Evolutionary conservation across 345 rosid genomes (phyloP), one percentile per base, ranked within the genome.

Genomic region (Mangifera indica): DNA sequence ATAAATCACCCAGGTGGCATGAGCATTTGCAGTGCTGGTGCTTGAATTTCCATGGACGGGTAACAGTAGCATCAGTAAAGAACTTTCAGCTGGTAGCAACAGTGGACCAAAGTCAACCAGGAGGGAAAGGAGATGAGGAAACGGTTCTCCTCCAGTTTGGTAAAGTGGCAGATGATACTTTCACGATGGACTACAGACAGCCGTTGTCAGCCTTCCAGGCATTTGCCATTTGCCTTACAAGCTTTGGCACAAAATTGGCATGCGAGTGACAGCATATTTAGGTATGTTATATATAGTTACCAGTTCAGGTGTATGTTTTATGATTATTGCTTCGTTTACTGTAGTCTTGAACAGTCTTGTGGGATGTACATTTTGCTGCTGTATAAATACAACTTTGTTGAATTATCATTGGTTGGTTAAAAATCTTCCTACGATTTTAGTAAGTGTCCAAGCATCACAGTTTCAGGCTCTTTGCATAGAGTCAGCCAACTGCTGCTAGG

Each of bases 11-110:
- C 1, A 89, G 97, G 81, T 94, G 98, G 98, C 97, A 91, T 29
- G 97, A 91, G 37, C 95, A 91, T 79, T 76, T 94, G 66, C 98
- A 94, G 74, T 94, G 98, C 84, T 94, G 97, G 97, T 91, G 97
- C 82, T 80, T 94, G 74, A 94, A 94, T 80, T 91, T 94, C 82
- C 97, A 93, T 55, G 98, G 97, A 45, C 83, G 98, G 42, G 98
- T 93, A 55, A 93, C 98, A 0, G 90, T 90, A 59, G 98, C 98
- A 54, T 93, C 98, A 0, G 96, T 93, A 54, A 93, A 93, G 82
- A 93, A 93, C 79, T 93, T 93, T 52, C 97, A 91, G 81, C 85
- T 93, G 55, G 96, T 82, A 68, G 93, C 98, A 20, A 87, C 88
- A 0, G 73, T 86, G 11, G 96, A 90, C 76, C 92, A 83, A 71